Percentiles rank a stretch among this genome's conserved stretches.
Evolutionary conservation across 495 filamentous ascomycete genomes (phyloP).

Genomic region (Talaromyces adpressus): DNA sequence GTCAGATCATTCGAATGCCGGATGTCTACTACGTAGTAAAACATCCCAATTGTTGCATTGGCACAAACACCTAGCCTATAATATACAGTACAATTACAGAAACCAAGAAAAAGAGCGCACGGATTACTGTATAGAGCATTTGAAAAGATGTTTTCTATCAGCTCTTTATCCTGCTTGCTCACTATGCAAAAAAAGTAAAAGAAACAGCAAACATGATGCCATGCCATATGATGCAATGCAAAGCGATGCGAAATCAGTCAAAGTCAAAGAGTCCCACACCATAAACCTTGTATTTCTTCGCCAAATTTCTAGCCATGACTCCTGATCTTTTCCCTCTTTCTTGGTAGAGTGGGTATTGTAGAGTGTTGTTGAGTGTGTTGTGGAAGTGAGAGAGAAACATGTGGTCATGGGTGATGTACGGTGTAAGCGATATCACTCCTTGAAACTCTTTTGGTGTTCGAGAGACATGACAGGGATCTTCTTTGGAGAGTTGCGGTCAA

Average conservation of each 20-base stretch:
- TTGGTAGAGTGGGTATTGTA: not conserved
- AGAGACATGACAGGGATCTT: not conserved
- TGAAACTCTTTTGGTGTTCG: not conserved
- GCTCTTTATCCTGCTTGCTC: slow-evolving; percentile 1
- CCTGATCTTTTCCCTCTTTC: not conserved
- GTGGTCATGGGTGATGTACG: not conserved
- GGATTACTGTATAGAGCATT: not conserved
- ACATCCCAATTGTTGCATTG: not conserved
- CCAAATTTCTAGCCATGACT: not conserved
- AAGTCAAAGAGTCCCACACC: not conserved
- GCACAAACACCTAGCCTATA: not conserved
- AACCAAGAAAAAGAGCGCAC: not conserved
- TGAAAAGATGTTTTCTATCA: not conserved
- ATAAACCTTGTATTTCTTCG: not conserved
- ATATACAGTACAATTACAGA: not conserved
- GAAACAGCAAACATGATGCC: not conserved
- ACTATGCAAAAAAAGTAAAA: slow-evolving; percentile 4
- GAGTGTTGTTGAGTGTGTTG: not conserved
- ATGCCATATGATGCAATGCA: slow-evolving; percentile 1
- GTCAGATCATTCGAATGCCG: not conserved
- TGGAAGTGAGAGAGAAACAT: not conserved
- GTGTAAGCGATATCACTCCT: not conserved
- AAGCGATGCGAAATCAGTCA: not conserved
- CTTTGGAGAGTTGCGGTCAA: not conserved
- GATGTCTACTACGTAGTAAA: not conserved